Evolutionary conservation across 345 rosid species (phyloP).

Genomic region (Passiflora organensis): DNA sequence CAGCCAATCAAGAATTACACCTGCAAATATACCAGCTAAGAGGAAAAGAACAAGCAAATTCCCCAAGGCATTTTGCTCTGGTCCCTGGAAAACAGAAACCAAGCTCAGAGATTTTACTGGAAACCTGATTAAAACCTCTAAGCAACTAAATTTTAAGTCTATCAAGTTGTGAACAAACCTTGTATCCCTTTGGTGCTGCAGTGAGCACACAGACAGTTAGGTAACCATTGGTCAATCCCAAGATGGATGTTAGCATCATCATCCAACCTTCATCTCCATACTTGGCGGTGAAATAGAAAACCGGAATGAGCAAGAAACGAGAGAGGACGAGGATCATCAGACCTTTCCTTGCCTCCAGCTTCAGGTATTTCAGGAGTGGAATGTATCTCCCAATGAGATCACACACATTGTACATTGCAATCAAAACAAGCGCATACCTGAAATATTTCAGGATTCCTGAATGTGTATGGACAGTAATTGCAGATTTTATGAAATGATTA

Average conservation of each 20-base stretch:
- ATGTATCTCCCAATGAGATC: slow-evolving; percentile 61
- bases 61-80: slow-evolving; percentile 67
- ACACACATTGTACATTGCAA: slow-evolving; percentile 63
- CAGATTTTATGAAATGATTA: no score
- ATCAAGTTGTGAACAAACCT: slow-evolving; percentile 31
- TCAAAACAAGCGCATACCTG: slow-evolving; percentile 73
- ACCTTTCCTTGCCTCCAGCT: slow-evolving; percentile 55
- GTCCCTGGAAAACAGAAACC: slow-evolving; percentile 36
- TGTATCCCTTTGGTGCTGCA: slow-evolving; percentile 76
- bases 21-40: slow-evolving; percentile 47
- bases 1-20: slow-evolving; percentile 54
- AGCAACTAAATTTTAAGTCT: neutral
- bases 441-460: neutral
- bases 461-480: no score
- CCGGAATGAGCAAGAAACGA: slow-evolving; percentile 57
- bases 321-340: slow-evolving; percentile 36
- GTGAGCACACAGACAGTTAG: slow-evolving; percentile 74
- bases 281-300: slow-evolving; percentile 72
- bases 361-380: slow-evolving; percentile 43
- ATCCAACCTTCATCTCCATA: slow-evolving; percentile 87
- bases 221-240: slow-evolving; percentile 70
- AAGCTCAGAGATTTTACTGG: neutral
- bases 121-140: neutral
- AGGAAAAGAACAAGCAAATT: slow-evolving; percentile 56
- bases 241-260: slow-evolving; percentile 63